Evolutionary conservation across 352 stramenopile species (phyloP).

Genomic region (Thraustochytrium sp.): DNA sequence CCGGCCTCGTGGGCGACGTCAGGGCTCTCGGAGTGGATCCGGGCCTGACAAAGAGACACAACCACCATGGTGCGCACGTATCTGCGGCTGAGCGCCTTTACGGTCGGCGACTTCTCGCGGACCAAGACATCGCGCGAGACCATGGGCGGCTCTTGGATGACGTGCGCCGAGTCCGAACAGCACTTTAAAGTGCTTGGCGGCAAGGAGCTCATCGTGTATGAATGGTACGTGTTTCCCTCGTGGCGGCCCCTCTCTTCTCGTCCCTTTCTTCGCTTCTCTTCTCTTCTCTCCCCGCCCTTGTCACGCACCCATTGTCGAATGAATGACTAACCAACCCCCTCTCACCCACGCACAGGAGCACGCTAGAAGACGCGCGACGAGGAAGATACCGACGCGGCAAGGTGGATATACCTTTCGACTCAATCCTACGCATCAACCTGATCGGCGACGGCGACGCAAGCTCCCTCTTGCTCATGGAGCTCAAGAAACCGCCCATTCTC

Average conservation of each 20-base stretch:
- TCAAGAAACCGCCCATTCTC: slow-evolving; percentile 17
- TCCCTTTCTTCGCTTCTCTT: too few relatives aligned
- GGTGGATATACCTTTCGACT: slow-evolving; percentile 24
- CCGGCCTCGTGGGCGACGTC: too few relatives aligned
- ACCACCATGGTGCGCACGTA: slow-evolving; percentile 28
- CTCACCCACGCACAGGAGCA: background rate
- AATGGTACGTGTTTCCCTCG: slow-evolving; percentile 33
- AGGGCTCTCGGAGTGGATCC: too few relatives aligned
- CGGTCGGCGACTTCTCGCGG: background rate
- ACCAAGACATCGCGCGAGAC: background rate
- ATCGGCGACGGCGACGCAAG: background rate
- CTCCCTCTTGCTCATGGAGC: slow-evolving; percentile 6
- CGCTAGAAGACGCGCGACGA: background rate
- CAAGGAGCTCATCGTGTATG: slow-evolving; percentile 29
- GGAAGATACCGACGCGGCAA: slow-evolving; percentile 20
- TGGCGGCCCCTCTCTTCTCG: background rate
- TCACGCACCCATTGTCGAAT: background rate
- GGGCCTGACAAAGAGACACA: background rate
- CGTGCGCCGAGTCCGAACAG: background rate
- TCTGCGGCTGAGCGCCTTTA: slow-evolving; percentile 3
- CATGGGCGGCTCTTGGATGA: slow-evolving; percentile 7
- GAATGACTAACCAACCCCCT: background rate
- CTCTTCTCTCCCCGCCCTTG: too few relatives aligned
- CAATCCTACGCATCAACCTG: slow-evolving; percentile 21
- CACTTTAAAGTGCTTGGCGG: slow-evolving; percentile 41